These are phyloP conservation scores for Claviceps purpurea DNA, from an alignment of 2,329 filamentous ascomycete genomes.

Conservation along the genomic window DNA sequence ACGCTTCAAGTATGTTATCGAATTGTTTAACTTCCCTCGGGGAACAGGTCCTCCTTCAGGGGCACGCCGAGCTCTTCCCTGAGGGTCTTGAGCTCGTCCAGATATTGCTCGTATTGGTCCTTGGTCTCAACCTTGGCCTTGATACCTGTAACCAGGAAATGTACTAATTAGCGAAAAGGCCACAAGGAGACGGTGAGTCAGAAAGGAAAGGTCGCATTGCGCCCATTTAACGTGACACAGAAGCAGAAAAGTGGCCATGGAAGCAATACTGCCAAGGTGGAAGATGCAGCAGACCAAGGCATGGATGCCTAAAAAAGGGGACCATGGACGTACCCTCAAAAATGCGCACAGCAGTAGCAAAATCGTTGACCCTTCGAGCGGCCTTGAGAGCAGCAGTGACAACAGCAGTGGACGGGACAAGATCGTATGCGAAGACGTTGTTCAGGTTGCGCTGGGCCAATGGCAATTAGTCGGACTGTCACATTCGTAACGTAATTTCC, in stretches of 20 bases:
- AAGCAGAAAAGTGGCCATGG: too few relatives aligned
- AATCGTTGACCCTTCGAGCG: slow-evolving; percentile 94
- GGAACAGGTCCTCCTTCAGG: slow-evolving; percentile 88
- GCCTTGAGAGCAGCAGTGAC: slow-evolving; percentile 84
- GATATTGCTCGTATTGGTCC: slow-evolving; percentile 91
- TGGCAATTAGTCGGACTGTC: slow-evolving; percentile 6
- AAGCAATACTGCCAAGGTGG: too few relatives aligned
- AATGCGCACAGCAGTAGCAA: slow-evolving; percentile 91
- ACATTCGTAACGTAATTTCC: background rate
- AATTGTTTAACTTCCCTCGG: slow-evolving; percentile 41
- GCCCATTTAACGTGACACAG: background rate
- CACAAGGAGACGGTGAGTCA: background rate
- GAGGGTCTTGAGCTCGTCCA: slow-evolving; percentile 81
- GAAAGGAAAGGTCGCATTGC: background rate
- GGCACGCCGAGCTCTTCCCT: slow-evolving; percentile 86
- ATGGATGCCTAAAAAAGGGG: background rate
- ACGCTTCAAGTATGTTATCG: slow-evolving; percentile 2
- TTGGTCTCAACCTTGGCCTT: slow-evolving; percentile 99
- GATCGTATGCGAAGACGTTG: slow-evolving; percentile 99
- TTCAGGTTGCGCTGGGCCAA: slow-evolving; percentile 68
- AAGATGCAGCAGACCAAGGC: too few relatives aligned
- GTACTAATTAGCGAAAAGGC: background rate
- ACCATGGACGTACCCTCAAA: slow-evolving; percentile 68
- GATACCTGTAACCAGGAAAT: slow-evolving; percentile 48
- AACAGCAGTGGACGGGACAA: slow-evolving; percentile 87